Conservation (phyloP, 1,139 yeast species). For the Nadsonia starkeyi-henricii region DNA sequence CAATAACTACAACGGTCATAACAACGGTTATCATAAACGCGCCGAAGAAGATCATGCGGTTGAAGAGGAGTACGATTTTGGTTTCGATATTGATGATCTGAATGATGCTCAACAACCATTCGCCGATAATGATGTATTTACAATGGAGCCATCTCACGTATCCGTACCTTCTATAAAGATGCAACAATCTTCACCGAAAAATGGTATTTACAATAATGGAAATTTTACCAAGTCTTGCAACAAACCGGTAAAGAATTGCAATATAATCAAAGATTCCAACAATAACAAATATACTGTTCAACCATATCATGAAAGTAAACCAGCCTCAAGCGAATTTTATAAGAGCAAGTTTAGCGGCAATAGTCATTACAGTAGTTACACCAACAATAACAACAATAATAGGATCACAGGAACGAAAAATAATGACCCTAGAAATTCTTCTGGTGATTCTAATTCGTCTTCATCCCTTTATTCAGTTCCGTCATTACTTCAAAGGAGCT, state of each 20-base stretch:
- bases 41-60: slow-evolving; percentile 6
- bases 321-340: not conserved
- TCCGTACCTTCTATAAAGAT: not conserved
- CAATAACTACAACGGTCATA: not conserved
- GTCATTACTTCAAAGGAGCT: not conserved
- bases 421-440: not conserved
- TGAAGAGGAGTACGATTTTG: slow-evolving; percentile 4
- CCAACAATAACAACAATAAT: not conserved
- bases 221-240: not conserved
- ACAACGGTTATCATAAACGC: slow-evolving; percentile 10
- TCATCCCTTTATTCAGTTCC: not conserved
- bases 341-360: not conserved
- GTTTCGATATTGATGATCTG: slow-evolving; percentile 7
- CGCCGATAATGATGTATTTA: slow-evolving; percentile 15
- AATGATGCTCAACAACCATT: not conserved
- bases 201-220: not conserved
- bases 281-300: not conserved
- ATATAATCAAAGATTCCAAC: not conserved
- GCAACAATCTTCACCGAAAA: not conserved
- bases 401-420: not conserved
- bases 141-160: slow-evolving; percentile 17
- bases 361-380: not conserved
- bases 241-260: not conserved
- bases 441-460: not conserved
- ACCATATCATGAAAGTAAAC: not conserved